phyloP scores from a whole-genome alignment of 148 eudicot genomes.

The Silene conica region DNA sequence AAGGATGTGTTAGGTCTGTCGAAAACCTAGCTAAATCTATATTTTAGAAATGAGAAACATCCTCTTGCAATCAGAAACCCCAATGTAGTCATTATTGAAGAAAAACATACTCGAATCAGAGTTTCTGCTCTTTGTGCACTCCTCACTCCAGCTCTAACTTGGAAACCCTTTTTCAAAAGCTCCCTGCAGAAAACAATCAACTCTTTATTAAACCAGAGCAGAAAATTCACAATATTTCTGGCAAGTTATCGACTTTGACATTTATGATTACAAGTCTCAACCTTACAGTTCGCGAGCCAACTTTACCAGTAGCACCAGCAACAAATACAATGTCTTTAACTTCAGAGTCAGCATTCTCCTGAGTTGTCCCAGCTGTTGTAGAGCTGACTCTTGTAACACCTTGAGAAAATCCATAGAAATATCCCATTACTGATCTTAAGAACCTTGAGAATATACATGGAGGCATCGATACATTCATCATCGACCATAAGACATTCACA shows the following conservation, averaged over 20 bases:
- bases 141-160: slow-evolving; percentile 85
- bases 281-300: slow-evolving; percentile 95
- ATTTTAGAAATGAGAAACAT: neutral
- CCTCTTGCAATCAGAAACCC: too few relatives aligned
- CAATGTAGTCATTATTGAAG: too few relatives aligned
- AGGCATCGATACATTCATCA: neutral
- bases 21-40: neutral
- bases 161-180: slow-evolving; percentile 79
- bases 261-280: slow-evolving; percentile 8
- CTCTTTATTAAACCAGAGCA: slow-evolving; percentile 9
- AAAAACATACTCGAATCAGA: slow-evolving; percentile 60
- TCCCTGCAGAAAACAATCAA: slow-evolving; percentile 49
- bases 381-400: slow-evolving; percentile 42
- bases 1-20: neutral
- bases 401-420: slow-evolving; percentile 15
- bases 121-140: slow-evolving; percentile 72
- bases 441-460: neutral
- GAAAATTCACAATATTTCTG: neutral
- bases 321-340: slow-evolving; percentile 68
- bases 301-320: slow-evolving; percentile 96
- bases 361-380: slow-evolving; percentile 32
- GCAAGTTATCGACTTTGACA: slow-evolving; percentile 3
- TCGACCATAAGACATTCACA: neutral
- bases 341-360: slow-evolving; percentile 30
- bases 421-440: neutral